Percentiles rank a stretch among this genome's conserved stretches.
Evolutionary conservation across 2,329 filamentous ascomycete genomes (phyloP).

Genomic region (Pseudofabraea citricarpa): DNA sequence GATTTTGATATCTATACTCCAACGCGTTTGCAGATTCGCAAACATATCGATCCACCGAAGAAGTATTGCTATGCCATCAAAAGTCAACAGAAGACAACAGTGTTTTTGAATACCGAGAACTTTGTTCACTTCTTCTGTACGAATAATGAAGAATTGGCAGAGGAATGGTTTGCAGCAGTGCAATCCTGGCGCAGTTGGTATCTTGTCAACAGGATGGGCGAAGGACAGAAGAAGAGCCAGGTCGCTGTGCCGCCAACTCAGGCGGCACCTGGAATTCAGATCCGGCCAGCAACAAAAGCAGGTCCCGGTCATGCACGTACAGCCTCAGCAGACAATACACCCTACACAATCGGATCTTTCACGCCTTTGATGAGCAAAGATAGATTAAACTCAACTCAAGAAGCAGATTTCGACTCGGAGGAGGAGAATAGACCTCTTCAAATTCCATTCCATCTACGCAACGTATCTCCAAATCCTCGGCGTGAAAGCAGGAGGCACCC

Average conservation of each 20-base stretch:
- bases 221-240: slow-evolving; percentile 25
- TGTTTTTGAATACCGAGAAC: slow-evolving; percentile 78
- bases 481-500: slow-evolving; percentile 16
- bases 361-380: slow-evolving; percentile 62
- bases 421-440: slow-evolving; percentile 22
- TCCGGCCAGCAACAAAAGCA: slow-evolving; percentile 24
- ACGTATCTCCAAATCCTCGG: slow-evolving; percentile 13
- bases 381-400: slow-evolving; percentile 38
- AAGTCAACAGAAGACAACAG: slow-evolving; percentile 80
- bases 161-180: slow-evolving; percentile 65
- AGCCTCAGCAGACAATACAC: slow-evolving; percentile 43
- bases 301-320: slow-evolving; percentile 16
- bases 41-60: slow-evolving; percentile 77
- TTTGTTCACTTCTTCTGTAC: slow-evolving; percentile 91
- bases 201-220: slow-evolving; percentile 63
- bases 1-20: slow-evolving; percentile 91
- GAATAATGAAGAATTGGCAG: slow-evolving; percentile 63
- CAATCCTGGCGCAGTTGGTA: slow-evolving; percentile 93
- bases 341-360: slow-evolving; percentile 63
- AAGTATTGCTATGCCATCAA: slow-evolving; percentile 84
- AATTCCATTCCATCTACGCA: slow-evolving; percentile 26
- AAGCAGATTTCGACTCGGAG: slow-evolving; percentile 18
- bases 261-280: neutral
- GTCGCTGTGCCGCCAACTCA: slow-evolving; percentile 9
- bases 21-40: slow-evolving; percentile 60